Conservation (phyloP, 2,329 filamentous ascomycete genomes). For the Talaromyces islandicus region DNA sequence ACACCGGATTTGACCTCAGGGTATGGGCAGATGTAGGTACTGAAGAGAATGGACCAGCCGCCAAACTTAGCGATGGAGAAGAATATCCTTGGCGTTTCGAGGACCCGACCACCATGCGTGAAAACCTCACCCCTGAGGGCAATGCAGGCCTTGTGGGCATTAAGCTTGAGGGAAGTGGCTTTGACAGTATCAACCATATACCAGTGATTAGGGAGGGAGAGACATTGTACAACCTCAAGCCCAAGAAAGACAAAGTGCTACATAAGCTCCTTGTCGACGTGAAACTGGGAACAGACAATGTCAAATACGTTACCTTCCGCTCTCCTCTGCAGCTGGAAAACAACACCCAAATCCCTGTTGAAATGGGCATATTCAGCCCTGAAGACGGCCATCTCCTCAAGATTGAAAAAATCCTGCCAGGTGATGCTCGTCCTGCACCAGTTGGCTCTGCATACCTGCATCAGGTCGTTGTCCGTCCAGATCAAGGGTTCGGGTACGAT, state of each 20-base stretch:
- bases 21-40: slow-evolving; percentile 72
- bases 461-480: slow-evolving; percentile 78
- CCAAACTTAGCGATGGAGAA: slow-evolving; percentile 78
- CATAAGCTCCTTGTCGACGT: slow-evolving; percentile 92
- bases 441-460: slow-evolving; percentile 90
- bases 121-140: slow-evolving; percentile 80
- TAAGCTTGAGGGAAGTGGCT: slow-evolving; percentile 85
- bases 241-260: slow-evolving; percentile 75
- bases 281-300: slow-evolving; percentile 83
- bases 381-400: slow-evolving; percentile 86
- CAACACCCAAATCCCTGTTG: slow-evolving; percentile 91
- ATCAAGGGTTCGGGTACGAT: slow-evolving; percentile 91
- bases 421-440: slow-evolving; percentile 81
- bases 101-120: slow-evolving; percentile 91
- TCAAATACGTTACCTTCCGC: slow-evolving; percentile 95
- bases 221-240: slow-evolving; percentile 78
- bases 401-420: slow-evolving; percentile 94
- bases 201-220: slow-evolving; percentile 93
- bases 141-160: slow-evolving; percentile 74
- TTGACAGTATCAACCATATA: slow-evolving; percentile 83
- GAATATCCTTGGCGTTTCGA: slow-evolving; percentile 96
- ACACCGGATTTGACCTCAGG: slow-evolving; percentile 86
- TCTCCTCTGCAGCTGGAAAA: slow-evolving; percentile 92
- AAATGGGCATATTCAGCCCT: slow-evolving; percentile 83
- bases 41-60: slow-evolving; percentile 60